phyloP scores from a whole-genome alignment of 257 asterid genomes.

The Ehretia macrophylla region DNA sequence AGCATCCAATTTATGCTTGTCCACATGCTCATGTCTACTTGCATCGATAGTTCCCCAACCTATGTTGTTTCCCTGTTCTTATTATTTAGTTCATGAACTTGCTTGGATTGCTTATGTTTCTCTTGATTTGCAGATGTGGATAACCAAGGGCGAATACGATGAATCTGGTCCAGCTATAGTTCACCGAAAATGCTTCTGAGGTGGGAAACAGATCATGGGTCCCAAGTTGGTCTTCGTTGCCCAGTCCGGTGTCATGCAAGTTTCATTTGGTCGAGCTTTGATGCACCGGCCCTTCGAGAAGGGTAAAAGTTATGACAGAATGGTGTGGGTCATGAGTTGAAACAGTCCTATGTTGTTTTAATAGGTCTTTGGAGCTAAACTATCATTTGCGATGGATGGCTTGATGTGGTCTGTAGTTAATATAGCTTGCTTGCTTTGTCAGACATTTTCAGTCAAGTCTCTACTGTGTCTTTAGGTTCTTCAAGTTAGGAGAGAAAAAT shows the following conservation, averaged over 20 bases:
- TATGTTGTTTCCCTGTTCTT: no score
- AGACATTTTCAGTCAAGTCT: no score
- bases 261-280: not conserved
- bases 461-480: not conserved
- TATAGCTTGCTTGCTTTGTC: not conserved
- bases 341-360: no score
- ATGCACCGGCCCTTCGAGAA: not conserved
- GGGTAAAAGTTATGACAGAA: no score
- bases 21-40: no score
- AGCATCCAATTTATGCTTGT: not conserved
- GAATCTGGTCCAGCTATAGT: slow-evolving; percentile 23
- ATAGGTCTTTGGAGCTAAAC: not conserved
- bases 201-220: not conserved
- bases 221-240: not conserved
- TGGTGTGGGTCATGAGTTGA: no score
- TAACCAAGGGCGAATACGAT: slow-evolving; percentile 28
- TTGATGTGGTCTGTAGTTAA: not conserved
- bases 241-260: not conserved
- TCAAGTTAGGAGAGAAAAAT: no score
- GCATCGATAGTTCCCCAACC: no score
- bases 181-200: slow-evolving; percentile 25
- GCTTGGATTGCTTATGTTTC: not conserved
- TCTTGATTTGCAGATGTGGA: slow-evolving; percentile 27
- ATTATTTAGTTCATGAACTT: no score
- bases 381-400: not conserved